Base-by-base conservation (phyloP, 2,329 filamentous ascomycete genomes). In the Verticillium klebahnii region DNA sequence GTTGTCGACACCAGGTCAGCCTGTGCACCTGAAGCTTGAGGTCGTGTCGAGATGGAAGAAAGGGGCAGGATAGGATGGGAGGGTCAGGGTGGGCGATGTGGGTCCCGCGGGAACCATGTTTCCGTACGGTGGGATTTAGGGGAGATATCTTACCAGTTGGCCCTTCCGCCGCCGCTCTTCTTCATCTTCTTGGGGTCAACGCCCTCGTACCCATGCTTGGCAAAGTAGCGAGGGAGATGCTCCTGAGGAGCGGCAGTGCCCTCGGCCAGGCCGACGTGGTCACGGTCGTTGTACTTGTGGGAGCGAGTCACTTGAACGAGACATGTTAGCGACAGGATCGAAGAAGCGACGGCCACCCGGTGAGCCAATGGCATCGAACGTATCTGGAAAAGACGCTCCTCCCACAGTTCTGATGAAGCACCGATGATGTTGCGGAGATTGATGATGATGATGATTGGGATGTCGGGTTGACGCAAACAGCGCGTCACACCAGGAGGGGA, bases 281-380 rank as follows among this genome's bases (percentile, higher is more conserved):
- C 90, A 80, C 93, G 93, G 78, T 96, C 92, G 80, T 93, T 96
- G 82, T 84, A 86, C 84, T 98, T 99, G 87, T 94, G 92, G 67
- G 94, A 96, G 76, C 95, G 94, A 82, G 95, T 97, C 94, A 99
- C 93, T 97, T 69, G 15, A 29, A 19, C 52, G 32, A 1, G 15
- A 57, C 17, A 56, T 61, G 60, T 67, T 64, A 68, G 67, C 54
- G 32, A 54, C 3, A 58, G 17, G 15, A 17, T 25, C 15, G 39
- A 2, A 45, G 6, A 11, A 56, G 9, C 6, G 25, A 32, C 17
- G 15, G 8, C 25, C 23, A 9, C 29, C 17, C 6, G 11, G n/a
- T 12, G n/a, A 17, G n/a, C 19, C 32, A 19, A 25, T 37, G 17
- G 17, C 17, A 32, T 5, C 55, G 32, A 11, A n/a, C 23, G 11